phyloP scores from a whole-genome alignment of 192 early-diverging fungal species.

The Phlyctochytrium planicorne region DNA sequence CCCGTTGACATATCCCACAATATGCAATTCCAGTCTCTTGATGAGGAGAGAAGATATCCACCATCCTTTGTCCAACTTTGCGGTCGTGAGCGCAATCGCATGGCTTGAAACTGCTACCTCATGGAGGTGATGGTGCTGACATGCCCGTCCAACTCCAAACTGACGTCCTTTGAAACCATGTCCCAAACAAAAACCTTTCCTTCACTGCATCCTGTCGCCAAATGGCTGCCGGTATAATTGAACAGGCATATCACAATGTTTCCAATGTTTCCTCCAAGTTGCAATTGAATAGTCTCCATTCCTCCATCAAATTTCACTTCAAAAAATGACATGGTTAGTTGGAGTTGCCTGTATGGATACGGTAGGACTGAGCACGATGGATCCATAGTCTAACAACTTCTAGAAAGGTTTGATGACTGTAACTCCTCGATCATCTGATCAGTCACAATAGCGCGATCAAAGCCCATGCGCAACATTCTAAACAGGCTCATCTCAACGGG shows the following conservation, averaged over 20 bases:
- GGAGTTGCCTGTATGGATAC: slow-evolving; percentile 32
- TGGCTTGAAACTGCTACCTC: slow-evolving; percentile 49
- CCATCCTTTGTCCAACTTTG: slow-evolving; percentile 80
- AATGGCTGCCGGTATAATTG: slow-evolving; percentile 64
- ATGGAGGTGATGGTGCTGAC: slow-evolving; percentile 73
- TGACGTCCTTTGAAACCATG: slow-evolving; percentile 79
- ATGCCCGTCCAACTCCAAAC: slow-evolving; percentile 71
- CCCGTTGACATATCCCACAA: slow-evolving; percentile 80
- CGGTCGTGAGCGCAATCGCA: background rate
- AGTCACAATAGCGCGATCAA: slow-evolving; percentile 68
- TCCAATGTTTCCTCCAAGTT: background rate
- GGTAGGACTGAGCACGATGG: background rate
- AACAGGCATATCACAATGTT: slow-evolving; percentile 54
- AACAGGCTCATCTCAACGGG: slow-evolving; percentile 49
- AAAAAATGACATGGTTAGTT: slow-evolving; percentile 1
- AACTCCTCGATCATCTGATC: too few relatives aligned
- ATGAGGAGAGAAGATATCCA: slow-evolving; percentile 74
- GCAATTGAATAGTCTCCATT: too few relatives aligned
- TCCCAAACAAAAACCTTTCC: slow-evolving; percentile 85
- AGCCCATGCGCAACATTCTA: slow-evolving; percentile 94
- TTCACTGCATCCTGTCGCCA: slow-evolving; percentile 79
- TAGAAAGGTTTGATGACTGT: background rate
- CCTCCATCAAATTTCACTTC: background rate
- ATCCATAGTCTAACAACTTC: background rate
- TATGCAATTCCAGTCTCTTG: slow-evolving; percentile 79